Conservation (phyloP, 2,329 filamentous ascomycete genomes). For the Epichloe brachyelytri region DNA sequence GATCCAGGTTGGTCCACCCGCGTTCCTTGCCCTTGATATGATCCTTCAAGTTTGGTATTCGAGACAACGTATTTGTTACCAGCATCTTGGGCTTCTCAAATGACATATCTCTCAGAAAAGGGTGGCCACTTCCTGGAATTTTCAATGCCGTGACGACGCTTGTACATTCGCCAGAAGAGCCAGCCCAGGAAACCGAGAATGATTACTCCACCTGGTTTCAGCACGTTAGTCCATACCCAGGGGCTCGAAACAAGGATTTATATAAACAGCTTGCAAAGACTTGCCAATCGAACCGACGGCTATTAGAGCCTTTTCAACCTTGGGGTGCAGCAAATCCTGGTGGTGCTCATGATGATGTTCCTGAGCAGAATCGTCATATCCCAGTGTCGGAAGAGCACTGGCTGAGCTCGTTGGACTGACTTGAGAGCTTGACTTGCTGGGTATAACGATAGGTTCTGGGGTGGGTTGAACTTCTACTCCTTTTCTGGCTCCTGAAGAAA, state of each 20-base stretch:
- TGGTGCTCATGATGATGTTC: constrained; percentile 1
- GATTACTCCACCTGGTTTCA: constrained; percentile 28
- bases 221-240: neutral
- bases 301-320: constrained; percentile 11
- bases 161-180: constrained; percentile 27
- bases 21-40: constrained; percentile 15
- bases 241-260: neutral
- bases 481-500: constrained; percentile 5
- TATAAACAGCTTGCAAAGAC: neutral
- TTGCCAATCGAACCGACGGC: constrained; percentile 10
- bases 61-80: constrained; percentile 10
- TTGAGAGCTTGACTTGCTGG: neutral
- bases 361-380: neutral
- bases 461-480: neutral
- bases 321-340: constrained; percentile 1
- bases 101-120: neutral
- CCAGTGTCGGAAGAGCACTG: neutral
- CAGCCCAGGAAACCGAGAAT: constrained; percentile 31
- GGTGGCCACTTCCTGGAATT: constrained; percentile 19
- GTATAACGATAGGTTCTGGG: neutral
- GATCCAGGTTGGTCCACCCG: constrained; percentile 22
- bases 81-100: constrained; percentile 4
- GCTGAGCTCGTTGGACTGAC: neutral
- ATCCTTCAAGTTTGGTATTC: constrained; percentile 24
- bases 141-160: constrained; percentile 14